phyloP scores from a whole-genome alignment of 441 rosid species.

The Erodium texanum region DNA sequence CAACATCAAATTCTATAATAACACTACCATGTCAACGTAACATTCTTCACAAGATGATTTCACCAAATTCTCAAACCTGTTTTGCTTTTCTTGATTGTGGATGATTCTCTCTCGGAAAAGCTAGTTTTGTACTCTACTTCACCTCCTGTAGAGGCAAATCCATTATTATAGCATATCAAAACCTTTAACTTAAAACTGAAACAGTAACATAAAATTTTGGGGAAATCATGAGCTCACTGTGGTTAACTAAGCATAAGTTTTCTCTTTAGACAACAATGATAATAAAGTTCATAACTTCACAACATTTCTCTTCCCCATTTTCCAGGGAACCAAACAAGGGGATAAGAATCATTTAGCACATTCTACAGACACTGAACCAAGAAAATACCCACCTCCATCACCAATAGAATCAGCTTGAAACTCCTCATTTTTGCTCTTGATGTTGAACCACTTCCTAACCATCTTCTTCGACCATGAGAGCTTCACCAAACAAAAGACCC shows the following conservation, averaged over 20 bases:
- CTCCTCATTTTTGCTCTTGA: slow-evolving; percentile 76
- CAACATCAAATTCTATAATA: not conserved
- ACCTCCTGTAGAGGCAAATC: slow-evolving; percentile 42
- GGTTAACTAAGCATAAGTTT: not conserved
- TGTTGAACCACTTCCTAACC: no score
- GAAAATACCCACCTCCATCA: slow-evolving; percentile 38
- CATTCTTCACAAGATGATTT: not conserved
- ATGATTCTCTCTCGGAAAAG: slow-evolving; percentile 76
- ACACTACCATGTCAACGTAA: no score
- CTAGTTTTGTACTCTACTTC: slow-evolving; percentile 66
- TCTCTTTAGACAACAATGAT: not conserved
- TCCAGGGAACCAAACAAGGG: not conserved
- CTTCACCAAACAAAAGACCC: slow-evolving; percentile 20
- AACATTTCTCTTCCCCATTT: not conserved
- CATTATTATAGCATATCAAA: slow-evolving; percentile 28
- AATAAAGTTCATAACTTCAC: not conserved
- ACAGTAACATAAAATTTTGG: slow-evolving; percentile 18
- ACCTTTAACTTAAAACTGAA: slow-evolving; percentile 23
- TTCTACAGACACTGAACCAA: no score
- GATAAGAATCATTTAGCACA: not conserved
- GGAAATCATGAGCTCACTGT: not conserved
- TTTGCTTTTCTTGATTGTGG: slow-evolving; percentile 69
- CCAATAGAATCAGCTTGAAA: slow-evolving; percentile 62
- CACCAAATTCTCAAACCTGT: slow-evolving; percentile 5
- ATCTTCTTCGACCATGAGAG: slow-evolving; percentile 90